These are phyloP conservation scores for Lasiosphaeria hispida DNA, from an alignment of 495 filamentous ascomycete species.

Conservation along the genomic window DNA sequence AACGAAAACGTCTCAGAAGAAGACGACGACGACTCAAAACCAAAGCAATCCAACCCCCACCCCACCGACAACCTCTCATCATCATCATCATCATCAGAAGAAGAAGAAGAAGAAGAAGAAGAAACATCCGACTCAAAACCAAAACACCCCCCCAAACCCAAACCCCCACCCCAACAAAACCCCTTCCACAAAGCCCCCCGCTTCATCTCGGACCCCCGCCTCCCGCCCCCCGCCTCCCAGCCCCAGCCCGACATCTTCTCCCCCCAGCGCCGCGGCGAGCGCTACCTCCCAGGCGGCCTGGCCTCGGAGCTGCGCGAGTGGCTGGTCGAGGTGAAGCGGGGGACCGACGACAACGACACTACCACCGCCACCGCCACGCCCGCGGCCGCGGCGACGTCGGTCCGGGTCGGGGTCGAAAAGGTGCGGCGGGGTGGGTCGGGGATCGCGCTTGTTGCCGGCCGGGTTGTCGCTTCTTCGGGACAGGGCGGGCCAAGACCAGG, in stretches of 20 bases:
- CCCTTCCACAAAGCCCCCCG: constrained; percentile 8
- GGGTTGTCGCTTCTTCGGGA: neutral
- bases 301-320: constrained; percentile 45
- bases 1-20: neutral
- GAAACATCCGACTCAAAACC: constrained; percentile 20
- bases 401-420: constrained; percentile 27
- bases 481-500: too few relatives aligned
- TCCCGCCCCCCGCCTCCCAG: constrained; percentile 1
- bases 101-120: neutral
- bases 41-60: neutral
- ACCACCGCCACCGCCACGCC: neutral
- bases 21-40: neutral
- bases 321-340: constrained; percentile 43
- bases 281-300: constrained; percentile 43
- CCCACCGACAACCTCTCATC: neutral
- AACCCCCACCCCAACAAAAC: neutral
- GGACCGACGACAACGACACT: constrained; percentile 17
- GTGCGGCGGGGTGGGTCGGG: constrained; percentile 17
- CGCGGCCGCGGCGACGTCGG: neutral
- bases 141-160: constrained; percentile 30
- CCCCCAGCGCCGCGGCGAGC: constrained; percentile 33
- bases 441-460: constrained; percentile 22
- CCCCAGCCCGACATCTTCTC: constrained; percentile 39
- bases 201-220: constrained; percentile 1
- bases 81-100: neutral